Evolutionary conservation across 2,329 filamentous ascomycete genomes (phyloP), one percentile per base, ranked within the genome.

Genomic region (Fusarium odoratissimum): DNA sequence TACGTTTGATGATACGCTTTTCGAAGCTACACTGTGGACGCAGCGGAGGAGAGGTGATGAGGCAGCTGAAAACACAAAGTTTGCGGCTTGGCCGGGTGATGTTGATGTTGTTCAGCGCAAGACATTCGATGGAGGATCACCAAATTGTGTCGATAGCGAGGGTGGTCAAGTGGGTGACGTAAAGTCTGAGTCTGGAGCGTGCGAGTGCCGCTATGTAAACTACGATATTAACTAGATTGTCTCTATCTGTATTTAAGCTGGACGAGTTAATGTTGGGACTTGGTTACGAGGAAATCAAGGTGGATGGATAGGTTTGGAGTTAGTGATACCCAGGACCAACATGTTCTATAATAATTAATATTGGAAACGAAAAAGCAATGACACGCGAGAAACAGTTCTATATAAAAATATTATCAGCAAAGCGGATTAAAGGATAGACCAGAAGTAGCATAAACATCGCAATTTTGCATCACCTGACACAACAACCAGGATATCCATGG

Each of bases 1-100:
- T 80, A 87, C 84, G 67, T 93, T 88, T 80, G 86, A 86, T 60
- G 79, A 83, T 35, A 91, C 90, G 1, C 82, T 80, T 2, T 84
- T 92, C 69, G 81, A 85, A 31, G 91, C 85, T 1, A 88, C 84
- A 7, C 79, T 93, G 4, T 93, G 91, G 82, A 91, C 89, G n/a
- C 79, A 83, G 3, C 78, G 81, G 6, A 76, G 79, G 41, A 67
- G 67, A 49, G 49, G 76, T 40, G 57, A 72, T 41, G 48, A 75
- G 42, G 60, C 60, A 37, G 55, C 55, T 37, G 61, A 38, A 7
- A 51, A 41, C 35, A 44, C 70, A 21, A 76, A 74, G 30, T 86
- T 84, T 73, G 72, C 79, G 19, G 73, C 80, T 3, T 92, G 90
- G 90, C 88, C 89, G 0, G 90, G 85, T 63, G 86, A 88, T 23